phyloP scores from a whole-genome alignment of 371 early-diverging fungal genomes.

The Apophysomyces variabilis region DNA sequence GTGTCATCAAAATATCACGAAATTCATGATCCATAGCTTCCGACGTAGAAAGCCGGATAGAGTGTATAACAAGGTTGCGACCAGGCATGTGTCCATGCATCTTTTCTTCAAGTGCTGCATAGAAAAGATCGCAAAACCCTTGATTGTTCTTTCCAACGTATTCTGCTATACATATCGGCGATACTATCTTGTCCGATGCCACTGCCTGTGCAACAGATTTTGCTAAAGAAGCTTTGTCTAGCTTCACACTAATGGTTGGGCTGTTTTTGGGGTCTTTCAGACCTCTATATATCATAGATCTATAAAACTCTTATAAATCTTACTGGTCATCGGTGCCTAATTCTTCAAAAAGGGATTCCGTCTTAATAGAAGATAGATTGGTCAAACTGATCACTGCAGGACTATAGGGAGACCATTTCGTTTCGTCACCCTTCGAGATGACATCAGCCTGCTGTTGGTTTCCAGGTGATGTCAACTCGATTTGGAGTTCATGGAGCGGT shows the following conservation, averaged over 20 bases:
- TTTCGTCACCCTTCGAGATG: conserved; percentile 11
- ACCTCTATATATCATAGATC: background rate
- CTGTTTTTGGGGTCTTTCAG: conserved; percentile 2
- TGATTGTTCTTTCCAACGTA: background rate
- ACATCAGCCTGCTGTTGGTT: background rate
- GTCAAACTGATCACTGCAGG: conserved; percentile 15
- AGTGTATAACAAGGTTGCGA: conserved; percentile 24
- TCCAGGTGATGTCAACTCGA: too few species aligned
- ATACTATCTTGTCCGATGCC: conserved; percentile 15
- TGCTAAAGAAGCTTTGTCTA: conserved; percentile 22
- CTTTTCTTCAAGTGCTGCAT: conserved; percentile 15
- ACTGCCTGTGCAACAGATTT: conserved; percentile 22
- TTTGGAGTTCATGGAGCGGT: too few species aligned
- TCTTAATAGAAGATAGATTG: conserved; percentile 11
- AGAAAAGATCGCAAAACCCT: conserved; percentile 34
- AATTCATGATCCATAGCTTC: conserved; percentile 30
- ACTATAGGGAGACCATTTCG: conserved; percentile 14
- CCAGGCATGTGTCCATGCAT: background rate
- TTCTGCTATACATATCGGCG: conserved; percentile 33
- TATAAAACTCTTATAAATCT: background rate
- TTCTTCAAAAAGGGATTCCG: conserved; percentile 30
- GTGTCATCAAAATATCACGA: conserved; percentile 5
- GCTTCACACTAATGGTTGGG: conserved; percentile 17
- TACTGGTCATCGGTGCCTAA: conserved; percentile 9
- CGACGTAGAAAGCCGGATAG: conserved; percentile 22